phyloP scores from a whole-genome alignment of 139 green algal species.

The Edaphochlamys debaryana region DNA sequence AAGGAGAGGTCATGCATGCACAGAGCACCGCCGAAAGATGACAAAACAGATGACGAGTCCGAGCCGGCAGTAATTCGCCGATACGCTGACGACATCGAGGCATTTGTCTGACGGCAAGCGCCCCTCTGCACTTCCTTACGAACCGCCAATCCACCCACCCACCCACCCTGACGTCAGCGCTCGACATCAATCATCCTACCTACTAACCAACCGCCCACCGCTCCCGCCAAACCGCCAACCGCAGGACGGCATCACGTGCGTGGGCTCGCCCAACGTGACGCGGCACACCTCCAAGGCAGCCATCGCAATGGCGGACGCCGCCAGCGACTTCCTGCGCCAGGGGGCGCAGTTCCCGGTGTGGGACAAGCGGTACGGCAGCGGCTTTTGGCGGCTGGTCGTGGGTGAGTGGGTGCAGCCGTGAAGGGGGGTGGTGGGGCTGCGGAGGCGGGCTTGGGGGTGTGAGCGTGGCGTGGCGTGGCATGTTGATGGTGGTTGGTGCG shows the following conservation, averaged over 20 bases:
- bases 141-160: no score
- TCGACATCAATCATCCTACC: no score
- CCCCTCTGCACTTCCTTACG: no score
- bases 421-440: neutral
- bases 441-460: neutral
- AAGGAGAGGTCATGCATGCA: no score
- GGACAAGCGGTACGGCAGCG: conserved; percentile 51
- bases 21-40: conserved; percentile 41
- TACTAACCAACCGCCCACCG: no score
- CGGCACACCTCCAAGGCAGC: conserved; percentile 50
- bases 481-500: no score
- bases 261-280: conserved; percentile 31
- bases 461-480: no score
- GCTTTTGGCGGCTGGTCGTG: conserved; percentile 61
- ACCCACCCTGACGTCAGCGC: no score
- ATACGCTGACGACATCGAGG: conserved; percentile 52
- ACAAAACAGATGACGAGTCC: conserved; percentile 63
- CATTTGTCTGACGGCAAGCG: conserved; percentile 71
- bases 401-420: neutral
- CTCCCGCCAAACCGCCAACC: no score
- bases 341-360: conserved; percentile 44
- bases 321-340: conserved; percentile 38
- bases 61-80: conserved; percentile 49
- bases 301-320: conserved; percentile 39
- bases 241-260: conserved; percentile 49